A percentile compares a stretch with the other conserved stretches of the same genome.
Evolutionary conservation across 1,139 yeast species (phyloP).

Genomic region (Pneumocystis carinii): DNA sequence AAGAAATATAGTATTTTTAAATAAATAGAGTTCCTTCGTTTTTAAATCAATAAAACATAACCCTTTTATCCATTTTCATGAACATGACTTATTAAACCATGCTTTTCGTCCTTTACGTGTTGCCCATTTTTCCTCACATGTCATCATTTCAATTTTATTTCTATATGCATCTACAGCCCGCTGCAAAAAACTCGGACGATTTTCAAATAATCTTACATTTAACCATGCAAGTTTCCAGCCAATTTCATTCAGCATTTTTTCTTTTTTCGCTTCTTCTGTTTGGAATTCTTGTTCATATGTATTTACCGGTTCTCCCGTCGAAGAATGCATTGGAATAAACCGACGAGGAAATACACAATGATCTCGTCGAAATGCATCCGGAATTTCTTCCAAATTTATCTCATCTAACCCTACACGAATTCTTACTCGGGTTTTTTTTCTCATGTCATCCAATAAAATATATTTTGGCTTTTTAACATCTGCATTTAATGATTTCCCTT

Average conservation of each 20-base stretch:
- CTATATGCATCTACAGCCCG: neutral
- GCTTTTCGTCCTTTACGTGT: neutral
- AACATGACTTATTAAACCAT: neutral
- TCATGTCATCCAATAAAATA: neutral
- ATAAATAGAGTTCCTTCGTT: too few species aligned
- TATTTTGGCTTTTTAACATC: slow-evolving; percentile 1
- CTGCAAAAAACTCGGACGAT: neutral
- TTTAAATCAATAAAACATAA: too few species aligned
- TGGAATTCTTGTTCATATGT: neutral
- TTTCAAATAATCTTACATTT: slow-evolving; percentile 1
- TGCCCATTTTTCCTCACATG: neutral
- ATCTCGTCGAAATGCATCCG: slow-evolving; percentile 2
- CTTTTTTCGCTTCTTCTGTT: neutral
- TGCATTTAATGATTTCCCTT: slow-evolving; percentile 6
- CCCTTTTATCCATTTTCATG: neutral
- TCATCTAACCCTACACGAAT: neutral
- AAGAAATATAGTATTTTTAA: too few species aligned
- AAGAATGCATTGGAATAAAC: neutral
- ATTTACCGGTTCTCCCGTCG: neutral
- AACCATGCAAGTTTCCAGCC: slow-evolving; percentile 3
- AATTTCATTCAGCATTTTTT: neutral
- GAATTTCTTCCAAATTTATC: neutral
- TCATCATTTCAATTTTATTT: neutral
- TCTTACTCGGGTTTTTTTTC: neutral
- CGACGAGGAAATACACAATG: slow-evolving; percentile 1